Evolutionary conservation across 192 early-diverging fungal genomes (phyloP).

Genomic region (Rhizophagus sp.): DNA sequence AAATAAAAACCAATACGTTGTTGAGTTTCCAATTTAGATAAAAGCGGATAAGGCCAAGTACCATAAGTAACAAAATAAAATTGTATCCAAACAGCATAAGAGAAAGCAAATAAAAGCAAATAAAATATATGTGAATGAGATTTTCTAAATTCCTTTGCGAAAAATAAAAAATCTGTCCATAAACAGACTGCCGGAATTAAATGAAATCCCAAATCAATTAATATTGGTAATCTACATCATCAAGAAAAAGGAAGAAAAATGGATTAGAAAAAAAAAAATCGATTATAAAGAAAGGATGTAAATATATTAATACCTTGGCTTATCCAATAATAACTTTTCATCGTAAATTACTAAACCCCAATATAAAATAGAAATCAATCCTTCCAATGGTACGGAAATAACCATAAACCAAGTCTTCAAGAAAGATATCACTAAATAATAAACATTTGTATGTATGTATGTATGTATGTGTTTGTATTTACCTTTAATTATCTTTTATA

Average conservation of each 20-base stretch:
- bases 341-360: neutral
- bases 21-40: neutral
- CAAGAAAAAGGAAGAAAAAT: neutral
- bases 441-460: neutral
- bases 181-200: neutral
- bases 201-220: slow-evolving; percentile 17
- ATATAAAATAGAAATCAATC: neutral
- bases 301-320: neutral
- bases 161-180: slow-evolving; percentile 17
- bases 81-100: neutral
- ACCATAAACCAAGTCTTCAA: neutral
- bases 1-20: neutral
- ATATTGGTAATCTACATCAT: neutral
- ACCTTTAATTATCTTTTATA: neutral
- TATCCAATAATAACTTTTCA: neutral
- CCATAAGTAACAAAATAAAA: neutral
- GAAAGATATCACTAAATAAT: neutral
- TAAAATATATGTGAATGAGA: neutral
- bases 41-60: neutral
- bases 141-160: slow-evolving; percentile 16
- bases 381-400: neutral
- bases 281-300: neutral
- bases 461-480: no score
- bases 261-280: neutral
- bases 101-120: neutral